Conservation (phyloP, 768 basidiomycete species). For the Nidula microcarpa region DNA sequence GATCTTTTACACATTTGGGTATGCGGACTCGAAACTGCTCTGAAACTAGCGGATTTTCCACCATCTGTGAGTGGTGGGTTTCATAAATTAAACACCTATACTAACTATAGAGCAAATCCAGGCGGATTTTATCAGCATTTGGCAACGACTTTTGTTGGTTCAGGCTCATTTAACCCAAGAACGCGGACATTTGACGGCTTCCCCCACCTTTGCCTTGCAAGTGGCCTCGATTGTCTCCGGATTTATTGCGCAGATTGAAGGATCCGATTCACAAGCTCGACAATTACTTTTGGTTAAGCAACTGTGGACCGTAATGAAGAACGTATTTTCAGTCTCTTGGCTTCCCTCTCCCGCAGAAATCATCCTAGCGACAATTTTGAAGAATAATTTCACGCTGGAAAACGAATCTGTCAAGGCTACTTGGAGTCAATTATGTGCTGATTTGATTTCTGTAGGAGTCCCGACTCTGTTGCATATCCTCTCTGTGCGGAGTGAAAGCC, state of each 20-base stretch:
- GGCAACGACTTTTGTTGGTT: constrained; percentile 56
- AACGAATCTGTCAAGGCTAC: constrained; percentile 30
- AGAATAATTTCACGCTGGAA: constrained; percentile 34
- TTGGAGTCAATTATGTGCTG: constrained; percentile 50
- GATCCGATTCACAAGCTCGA: constrained; percentile 23
- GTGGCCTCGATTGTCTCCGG: constrained; percentile 29
- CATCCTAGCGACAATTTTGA: constrained; percentile 44
- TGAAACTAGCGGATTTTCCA: constrained; percentile 17
- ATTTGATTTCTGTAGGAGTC: constrained; percentile 39
- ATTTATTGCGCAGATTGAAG: constrained; percentile 25
- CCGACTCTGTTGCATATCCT: constrained; percentile 34
- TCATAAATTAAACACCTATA: neutral
- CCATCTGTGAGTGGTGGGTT: constrained; percentile 6
- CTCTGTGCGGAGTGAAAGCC: constrained; percentile 19
- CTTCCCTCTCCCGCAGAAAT: constrained; percentile 41
- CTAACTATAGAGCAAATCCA: constrained; percentile 11
- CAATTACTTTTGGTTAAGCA: constrained; percentile 36
- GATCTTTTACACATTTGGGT: constrained; percentile 13
- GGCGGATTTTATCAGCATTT: constrained; percentile 38
- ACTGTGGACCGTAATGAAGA: constrained; percentile 51
- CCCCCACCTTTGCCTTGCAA: constrained; percentile 26
- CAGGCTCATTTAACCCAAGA: constrained; percentile 40
- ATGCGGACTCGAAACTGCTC: neutral
- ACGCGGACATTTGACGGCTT: constrained; percentile 27
- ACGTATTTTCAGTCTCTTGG: constrained; percentile 37